Evolutionary conservation across 306 rosid genomes (phyloP).

Genomic region (Acacia confusa): DNA sequence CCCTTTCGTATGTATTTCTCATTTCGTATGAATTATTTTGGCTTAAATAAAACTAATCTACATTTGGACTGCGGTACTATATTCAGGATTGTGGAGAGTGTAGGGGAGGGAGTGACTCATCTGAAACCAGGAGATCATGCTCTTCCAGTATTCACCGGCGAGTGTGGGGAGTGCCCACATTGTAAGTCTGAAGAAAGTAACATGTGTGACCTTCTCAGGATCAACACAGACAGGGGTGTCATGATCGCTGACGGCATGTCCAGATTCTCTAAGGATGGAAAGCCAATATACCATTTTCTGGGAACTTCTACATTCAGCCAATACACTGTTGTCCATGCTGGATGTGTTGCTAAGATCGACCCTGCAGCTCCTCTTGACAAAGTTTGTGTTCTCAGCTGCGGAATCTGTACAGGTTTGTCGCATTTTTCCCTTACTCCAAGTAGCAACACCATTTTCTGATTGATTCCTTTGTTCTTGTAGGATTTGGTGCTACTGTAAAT

Average conservation of each 20-base stretch:
- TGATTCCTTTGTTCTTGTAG: slow-evolving; percentile 26
- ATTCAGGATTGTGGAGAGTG: slow-evolving; percentile 47
- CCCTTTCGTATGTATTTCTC: neutral
- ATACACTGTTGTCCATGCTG: slow-evolving; percentile 61
- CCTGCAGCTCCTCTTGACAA: slow-evolving; percentile 69
- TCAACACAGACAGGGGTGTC: slow-evolving; percentile 60
- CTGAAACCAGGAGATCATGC: slow-evolving; percentile 63
- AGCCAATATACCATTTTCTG: slow-evolving; percentile 60
- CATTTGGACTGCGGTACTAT: neutral
- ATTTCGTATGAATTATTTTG: neutral
- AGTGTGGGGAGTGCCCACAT: slow-evolving; percentile 58
- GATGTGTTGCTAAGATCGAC: slow-evolving; percentile 60
- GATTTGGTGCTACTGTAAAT: slow-evolving; percentile 64
- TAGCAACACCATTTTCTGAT: neutral
- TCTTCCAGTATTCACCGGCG: slow-evolving; percentile 67
- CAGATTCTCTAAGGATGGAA: slow-evolving; percentile 56
- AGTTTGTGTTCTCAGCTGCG: slow-evolving; percentile 71
- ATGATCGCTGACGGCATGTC: slow-evolving; percentile 53
- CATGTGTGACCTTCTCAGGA: slow-evolving; percentile 67
- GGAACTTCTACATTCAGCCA: slow-evolving; percentile 74
- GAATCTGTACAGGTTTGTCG: slow-evolving; percentile 58
- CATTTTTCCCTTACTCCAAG: neutral
- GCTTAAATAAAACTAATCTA: neutral
- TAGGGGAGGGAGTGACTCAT: slow-evolving; percentile 65
- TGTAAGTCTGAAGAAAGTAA: slow-evolving; percentile 69